Base-by-base conservation (phyloP, 352 stramenopile genomes). In the Globisporangium mamillatum region DNA sequence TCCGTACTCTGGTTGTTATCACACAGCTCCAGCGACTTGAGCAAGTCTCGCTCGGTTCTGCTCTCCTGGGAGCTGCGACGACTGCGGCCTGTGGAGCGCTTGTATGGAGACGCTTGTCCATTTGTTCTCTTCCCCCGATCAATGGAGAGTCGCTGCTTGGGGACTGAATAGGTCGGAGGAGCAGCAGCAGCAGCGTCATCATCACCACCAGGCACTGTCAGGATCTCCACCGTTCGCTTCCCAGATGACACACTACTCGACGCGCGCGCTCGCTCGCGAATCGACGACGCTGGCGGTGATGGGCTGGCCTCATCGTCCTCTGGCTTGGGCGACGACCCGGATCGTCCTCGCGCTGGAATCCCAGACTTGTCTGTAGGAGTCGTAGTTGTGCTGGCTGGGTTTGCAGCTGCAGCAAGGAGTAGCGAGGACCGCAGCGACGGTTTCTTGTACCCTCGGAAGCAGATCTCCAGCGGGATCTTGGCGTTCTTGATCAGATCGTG, bases 401-500 rank as follows among this genome's bases (percentile, higher is more conserved):
- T 46, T 16, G 58, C 63, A 22, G 55, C 70, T 16, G 67, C 61
- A 8, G 67, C 67, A 27, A 65, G 12, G 41, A 69, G 55, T 25
- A 69, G 25, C 44, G 67, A 66, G 7, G 67, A 22, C 1, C 61
- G 61, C 3, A 73, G 36, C 24, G 22, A 74, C 60, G 75, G 74
- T 52, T 79, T 75, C 55, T 70, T 74, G 64, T 71, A 78, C 18
- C 77, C 82, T 9, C 75, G 74, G 34, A 96, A 96, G 8, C 61
- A 60, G 50, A 95, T 95, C 24, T 78, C 71, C 36, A 96, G 67
- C 14, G 89, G 89, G 44, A 94, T 72, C 38, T 68, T 69, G n/a
- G 84, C 86, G 32, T 88, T 87, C 66, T 87, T 89, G 60, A 96
- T 95, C 27, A 94, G 63, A 34, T 92, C 86, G 72, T 96, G 89